Evolutionary conservation across 129 eudicot genomes (phyloP).

Genomic region (Saposhnikovia divaricata): DNA sequence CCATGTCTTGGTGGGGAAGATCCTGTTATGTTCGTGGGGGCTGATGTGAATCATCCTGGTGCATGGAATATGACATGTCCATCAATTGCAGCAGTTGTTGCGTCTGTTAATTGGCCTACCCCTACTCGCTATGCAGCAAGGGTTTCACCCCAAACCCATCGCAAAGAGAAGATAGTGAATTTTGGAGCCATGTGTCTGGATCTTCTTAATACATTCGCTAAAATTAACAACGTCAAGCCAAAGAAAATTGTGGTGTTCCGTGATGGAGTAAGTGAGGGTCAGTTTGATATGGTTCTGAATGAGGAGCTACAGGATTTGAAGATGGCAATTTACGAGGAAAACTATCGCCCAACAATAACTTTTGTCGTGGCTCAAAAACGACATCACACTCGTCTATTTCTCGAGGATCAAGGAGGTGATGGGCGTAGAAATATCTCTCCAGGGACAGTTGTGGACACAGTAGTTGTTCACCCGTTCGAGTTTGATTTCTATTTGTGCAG

Average conservation of each 20-base stretch:
- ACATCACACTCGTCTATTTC: slow-evolving; percentile 64
- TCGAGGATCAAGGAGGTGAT: slow-evolving; percentile 19
- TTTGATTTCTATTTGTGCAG: slow-evolving; percentile 73
- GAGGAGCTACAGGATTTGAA: slow-evolving; percentile 48
- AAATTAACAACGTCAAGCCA: slow-evolving; percentile 38
- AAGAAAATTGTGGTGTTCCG: slow-evolving; percentile 59
- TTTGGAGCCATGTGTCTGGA: slow-evolving; percentile 57
- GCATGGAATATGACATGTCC: slow-evolving; percentile 39
- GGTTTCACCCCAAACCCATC: slow-evolving; percentile 46
- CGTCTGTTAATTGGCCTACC: slow-evolving; percentile 62
- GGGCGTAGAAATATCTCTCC: slow-evolving; percentile 52
- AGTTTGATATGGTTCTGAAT: slow-evolving; percentile 66
- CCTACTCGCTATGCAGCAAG: slow-evolving; percentile 59
- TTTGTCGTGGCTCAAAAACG: slow-evolving; percentile 72
- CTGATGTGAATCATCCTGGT: slow-evolving; percentile 81
- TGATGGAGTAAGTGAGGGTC: slow-evolving; percentile 86
- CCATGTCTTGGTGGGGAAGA: slow-evolving; percentile 30
- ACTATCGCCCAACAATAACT: slow-evolving; percentile 52
- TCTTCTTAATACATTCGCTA: slow-evolving; percentile 38
- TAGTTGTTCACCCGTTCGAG: slow-evolving; percentile 42
- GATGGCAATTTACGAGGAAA: slow-evolving; percentile 23
- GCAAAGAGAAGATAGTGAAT: slow-evolving; percentile 43
- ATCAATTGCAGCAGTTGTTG: slow-evolving; percentile 77
- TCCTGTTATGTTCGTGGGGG: slow-evolving; percentile 73
- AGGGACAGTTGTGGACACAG: slow-evolving; percentile 76